Base-by-base conservation (phyloP, 1,284 basidiomycete genomes). In the Pisolithus thermaeus region DNA sequence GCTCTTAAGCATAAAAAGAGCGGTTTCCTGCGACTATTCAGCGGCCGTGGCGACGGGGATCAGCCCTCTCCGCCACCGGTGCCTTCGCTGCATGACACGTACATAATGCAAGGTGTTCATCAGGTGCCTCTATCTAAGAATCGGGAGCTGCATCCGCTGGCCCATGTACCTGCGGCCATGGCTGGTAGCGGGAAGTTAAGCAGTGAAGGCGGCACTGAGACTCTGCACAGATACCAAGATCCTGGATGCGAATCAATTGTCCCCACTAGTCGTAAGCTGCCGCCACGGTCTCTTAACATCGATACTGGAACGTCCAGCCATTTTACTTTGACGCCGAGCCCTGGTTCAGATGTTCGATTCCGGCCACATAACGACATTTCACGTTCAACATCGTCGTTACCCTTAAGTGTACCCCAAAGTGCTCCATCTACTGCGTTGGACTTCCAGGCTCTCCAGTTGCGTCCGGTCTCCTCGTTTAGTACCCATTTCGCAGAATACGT, bases 11-110 rank as follows among this genome's bases (percentile, higher is more conserved):
- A 81, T 52, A 86, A 87, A 72, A 90, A 85, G 66, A 90, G 87
- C 58, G 88, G 87, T 1, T 86, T 91, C 63, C 81, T 91, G 83
- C 75, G 85, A 51, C 67, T 91, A 12, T 90, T 91, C 66, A 81
- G 84, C 61, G 74, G 74, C 27, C 79, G 76, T 58, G 81, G 53
- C 38, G 63, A 66, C 11, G 77, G 72, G 54, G 77, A 73, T 41
- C 71, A 62, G 52, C 61, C 57, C 3, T 67, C 66, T 6, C 76
- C 75, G 1, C 82, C 81, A 7, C 81, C 85, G 14, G 73, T 84
- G 4, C 82, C 82, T 25, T 60, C 73, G 9, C 58, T 79, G 39
- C 65, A 70, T 1, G 75, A 77, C 44, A 64, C 67, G 23, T 65
- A 67, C 58, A 60, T 67, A 9, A 64, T 71, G 56, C 66, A 49